phyloP scores from a whole-genome alignment of 352 stramenopile genomes.

The Peronosclerospora sorghi region DNA sequence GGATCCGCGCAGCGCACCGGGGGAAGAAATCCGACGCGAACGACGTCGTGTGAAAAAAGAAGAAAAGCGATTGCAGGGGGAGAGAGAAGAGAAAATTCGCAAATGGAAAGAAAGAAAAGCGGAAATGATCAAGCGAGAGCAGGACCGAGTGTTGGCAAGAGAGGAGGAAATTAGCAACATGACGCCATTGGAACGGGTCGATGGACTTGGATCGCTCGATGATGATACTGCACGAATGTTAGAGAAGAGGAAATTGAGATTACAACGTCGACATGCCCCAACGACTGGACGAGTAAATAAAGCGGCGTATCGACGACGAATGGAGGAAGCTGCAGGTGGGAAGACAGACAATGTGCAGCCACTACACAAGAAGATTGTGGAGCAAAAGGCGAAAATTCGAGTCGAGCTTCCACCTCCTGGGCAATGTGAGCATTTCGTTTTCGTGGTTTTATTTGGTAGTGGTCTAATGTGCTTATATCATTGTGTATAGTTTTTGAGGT shows the following conservation, averaged over 20 bases:
- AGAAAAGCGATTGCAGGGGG: constrained; percentile 41
- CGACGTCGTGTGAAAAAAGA: constrained; percentile 46
- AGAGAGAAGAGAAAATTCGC: constrained; percentile 53
- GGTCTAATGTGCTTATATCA: background rate
- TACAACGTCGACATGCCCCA: constrained; percentile 55
- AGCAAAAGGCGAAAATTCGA: constrained; percentile 50
- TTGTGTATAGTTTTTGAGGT: constrained; percentile 42
- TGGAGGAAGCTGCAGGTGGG: constrained; percentile 64
- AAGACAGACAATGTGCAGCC: constrained; percentile 73
- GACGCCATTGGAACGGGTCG: constrained; percentile 56
- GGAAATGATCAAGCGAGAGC: constrained; percentile 40
- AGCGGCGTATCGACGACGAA: constrained; percentile 51
- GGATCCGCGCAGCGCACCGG: constrained; percentile 46
- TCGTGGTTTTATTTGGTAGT: background rate
- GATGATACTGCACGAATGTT: constrained; percentile 61
- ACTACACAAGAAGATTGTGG: constrained; percentile 47
- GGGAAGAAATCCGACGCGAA: constrained; percentile 47
- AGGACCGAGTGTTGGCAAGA: constrained; percentile 35
- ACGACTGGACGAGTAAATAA: constrained; percentile 70
- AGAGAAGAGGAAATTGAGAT: constrained; percentile 62
- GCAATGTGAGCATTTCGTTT: constrained; percentile 45
- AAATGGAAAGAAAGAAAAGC: constrained; percentile 59
- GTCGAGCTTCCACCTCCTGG: constrained; percentile 65
- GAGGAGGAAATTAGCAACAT: constrained; percentile 69
- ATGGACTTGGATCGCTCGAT: constrained; percentile 55